phyloP scores from a whole-genome alignment of 73 alveolate species.

The Loxodes magnus region DNA sequence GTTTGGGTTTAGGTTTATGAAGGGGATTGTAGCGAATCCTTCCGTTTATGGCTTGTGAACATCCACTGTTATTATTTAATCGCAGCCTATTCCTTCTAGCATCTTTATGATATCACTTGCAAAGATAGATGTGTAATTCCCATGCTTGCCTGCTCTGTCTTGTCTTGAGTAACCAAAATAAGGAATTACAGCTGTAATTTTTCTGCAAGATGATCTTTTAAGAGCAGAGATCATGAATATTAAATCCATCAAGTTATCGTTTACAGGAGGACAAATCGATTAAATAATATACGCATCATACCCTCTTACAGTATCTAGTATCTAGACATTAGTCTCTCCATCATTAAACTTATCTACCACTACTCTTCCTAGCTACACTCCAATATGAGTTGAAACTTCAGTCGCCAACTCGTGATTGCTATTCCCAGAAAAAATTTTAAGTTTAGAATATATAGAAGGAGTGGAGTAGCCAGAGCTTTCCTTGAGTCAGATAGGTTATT shows the following conservation, averaged over 20 bases:
- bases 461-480: no score
- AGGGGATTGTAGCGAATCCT: constrained; percentile 74
- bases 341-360: constrained; percentile 68
- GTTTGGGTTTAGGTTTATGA: constrained; percentile 26
- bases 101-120: constrained; percentile 90
- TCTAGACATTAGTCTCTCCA: constrained; percentile 70
- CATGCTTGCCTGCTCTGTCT: constrained; percentile 63
- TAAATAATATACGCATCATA: constrained; percentile 68
- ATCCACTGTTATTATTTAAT: constrained; percentile 76
- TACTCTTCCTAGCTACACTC: constrained; percentile 26
- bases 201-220: constrained; percentile 83
- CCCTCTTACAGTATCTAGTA: constrained; percentile 76
- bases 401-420: constrained; percentile 20
- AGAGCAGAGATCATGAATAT: constrained; percentile 70
- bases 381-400: constrained; percentile 39
- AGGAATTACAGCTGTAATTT: constrained; percentile 84
- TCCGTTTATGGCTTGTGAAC: constrained; percentile 79
- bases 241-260: constrained; percentile 86
- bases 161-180: constrained; percentile 92
- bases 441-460: no score
- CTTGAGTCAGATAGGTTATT: no score
- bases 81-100: constrained; percentile 42
- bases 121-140: constrained; percentile 80
- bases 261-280: constrained; percentile 93
- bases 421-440: constrained; percentile 28